These are phyloP conservation scores for Fusarium udum DNA, from an alignment of 2,329 filamentous ascomycete genomes.

Conservation along the genomic window DNA sequence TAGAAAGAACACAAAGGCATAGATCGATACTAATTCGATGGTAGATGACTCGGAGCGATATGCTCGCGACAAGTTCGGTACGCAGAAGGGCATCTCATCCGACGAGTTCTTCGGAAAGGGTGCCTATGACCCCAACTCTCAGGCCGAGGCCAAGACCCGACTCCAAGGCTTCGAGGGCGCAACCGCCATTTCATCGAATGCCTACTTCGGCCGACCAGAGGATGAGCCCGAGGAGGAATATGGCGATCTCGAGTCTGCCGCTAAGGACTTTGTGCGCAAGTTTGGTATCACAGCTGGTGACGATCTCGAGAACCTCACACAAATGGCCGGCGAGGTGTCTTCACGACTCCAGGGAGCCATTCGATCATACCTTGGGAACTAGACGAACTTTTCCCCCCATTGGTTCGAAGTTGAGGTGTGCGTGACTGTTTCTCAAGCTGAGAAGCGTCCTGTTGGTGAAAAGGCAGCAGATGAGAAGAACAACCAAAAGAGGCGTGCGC, in stretches of 20 bases:
- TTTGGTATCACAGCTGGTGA: slow-evolving; percentile 97
- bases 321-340: slow-evolving; percentile 85
- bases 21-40: slow-evolving; percentile 8
- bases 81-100: slow-evolving; percentile 94
- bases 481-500: slow-evolving; percentile 18
- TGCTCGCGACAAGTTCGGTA: slow-evolving; percentile 87
- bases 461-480: slow-evolving; percentile 21
- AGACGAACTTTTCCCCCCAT: slow-evolving; percentile 29
- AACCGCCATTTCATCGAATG: slow-evolving; percentile 91
- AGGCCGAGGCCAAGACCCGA: slow-evolving; percentile 86
- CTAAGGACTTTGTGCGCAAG: slow-evolving; percentile 94
- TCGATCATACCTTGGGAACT: slow-evolving; percentile 70
- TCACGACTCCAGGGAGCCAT: slow-evolving; percentile 82
- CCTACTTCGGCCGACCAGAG: slow-evolving; percentile 95
- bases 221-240: slow-evolving; percentile 83
- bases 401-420: not conserved
- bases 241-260: slow-evolving; percentile 89
- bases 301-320: slow-evolving; percentile 89
- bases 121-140: slow-evolving; percentile 79
- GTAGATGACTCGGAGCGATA: slow-evolving; percentile 81
- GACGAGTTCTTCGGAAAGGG: slow-evolving; percentile 98
- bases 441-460: slow-evolving; percentile 8
- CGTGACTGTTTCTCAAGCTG: slow-evolving; percentile 19
- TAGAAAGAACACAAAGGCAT: not conserved
- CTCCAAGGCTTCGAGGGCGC: slow-evolving; percentile 95